Evolutionary conservation across 192 early-diverging fungal species (phyloP), one percentile per base, ranked within the genome.

Genomic region (Entomortierella chlamydospora): DNA sequence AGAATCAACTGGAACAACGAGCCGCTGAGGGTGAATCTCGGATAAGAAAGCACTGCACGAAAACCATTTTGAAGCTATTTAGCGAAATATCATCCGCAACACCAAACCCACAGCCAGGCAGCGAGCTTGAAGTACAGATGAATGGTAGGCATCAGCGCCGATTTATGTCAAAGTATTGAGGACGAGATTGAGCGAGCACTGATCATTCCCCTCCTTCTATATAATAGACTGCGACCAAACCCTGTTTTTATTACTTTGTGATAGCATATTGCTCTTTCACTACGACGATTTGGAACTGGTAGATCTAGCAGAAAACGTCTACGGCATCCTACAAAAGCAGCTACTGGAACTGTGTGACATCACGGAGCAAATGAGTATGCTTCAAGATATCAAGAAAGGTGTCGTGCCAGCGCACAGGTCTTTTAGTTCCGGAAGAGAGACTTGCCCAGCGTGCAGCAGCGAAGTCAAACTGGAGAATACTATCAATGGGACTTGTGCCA

Each of bases 251-350:
- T 39, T 70, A 4, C 62, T 70, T 2, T 64, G 67, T 39, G 68
- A 79, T 33, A 70, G 76, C 25, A 51, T 79, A 43, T 41, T 79
- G 4, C 47, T 79, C 6, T 70, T 79, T 47, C 68, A 79, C 33
- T n/a, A 20, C 2, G 51, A 70, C 0, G 63, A 79, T 22, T 29
- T 29, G 2, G 33, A 31, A 15, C 12, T 79, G 12, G 15, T 79
- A 18, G 18, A 25, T 0, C 15, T 65, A 4, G 76, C 68, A 12
- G 76, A 70, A 47, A 79, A 37, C 10, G 49, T 50, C 4, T 70
- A 79, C 26, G n/a, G 25, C 1, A 12, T 39, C 20, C 42, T 79
- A 20, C 37, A 65, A 29, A 37, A 34, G 12, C 55, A 52, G 22
- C 17, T 61, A 8, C 52, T 47, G 1, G 50, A 26, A 25, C 23